Base-by-base conservation (phyloP, 1,284 basidiomycete genomes). In the Malassezia sp. region DNA sequence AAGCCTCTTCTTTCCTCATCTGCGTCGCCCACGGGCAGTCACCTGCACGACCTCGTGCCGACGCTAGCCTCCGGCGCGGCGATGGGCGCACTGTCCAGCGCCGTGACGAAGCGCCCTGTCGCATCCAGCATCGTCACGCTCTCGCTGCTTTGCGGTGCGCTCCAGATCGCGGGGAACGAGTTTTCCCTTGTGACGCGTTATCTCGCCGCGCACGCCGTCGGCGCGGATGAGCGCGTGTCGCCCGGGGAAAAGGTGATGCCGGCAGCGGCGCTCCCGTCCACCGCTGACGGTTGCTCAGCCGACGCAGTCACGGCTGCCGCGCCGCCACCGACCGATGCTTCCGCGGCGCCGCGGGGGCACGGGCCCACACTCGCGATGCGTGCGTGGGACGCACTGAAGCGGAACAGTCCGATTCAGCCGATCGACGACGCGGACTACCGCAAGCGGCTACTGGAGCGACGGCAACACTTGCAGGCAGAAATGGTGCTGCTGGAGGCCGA, bases 381-480 rank as follows among this genome's bases (percentile, higher is more conserved):
- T 8, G 22, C 18, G 5, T 21, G 22, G 36, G 6, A 8, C 4
- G 24, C 34, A 10, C 2, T 50, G 2, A 20, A 44, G 31, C 23
- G 26, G 26, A 14, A 50, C 38, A 39, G 41, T 14, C 31, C 38
- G 10, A 27, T 50, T 9, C 36, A 44, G 15, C 31, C 42, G 14
- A 34, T 50, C 1, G 14, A 37, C 3, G 27, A 50, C 18, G 38
- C 34, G 6, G 35, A 50, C 23, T 50, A 50, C 32, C 31, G 24
- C 3, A 17, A 44, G 17, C 42, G 42, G 5, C 38, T 50, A 3
- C 22, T 34, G 2, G 20, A 28, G 24, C 48, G 42, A 3, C 15
- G 28, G 10, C 14, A 8, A 9, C 42, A 50, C 20, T 36, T 50
- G 8, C 42, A 45, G 14, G 42, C 35, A 2, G 31, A 50, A 18